phyloP scores from a whole-genome alignment of 2,329 filamentous ascomycete genomes.

The Nemania sp. region DNA sequence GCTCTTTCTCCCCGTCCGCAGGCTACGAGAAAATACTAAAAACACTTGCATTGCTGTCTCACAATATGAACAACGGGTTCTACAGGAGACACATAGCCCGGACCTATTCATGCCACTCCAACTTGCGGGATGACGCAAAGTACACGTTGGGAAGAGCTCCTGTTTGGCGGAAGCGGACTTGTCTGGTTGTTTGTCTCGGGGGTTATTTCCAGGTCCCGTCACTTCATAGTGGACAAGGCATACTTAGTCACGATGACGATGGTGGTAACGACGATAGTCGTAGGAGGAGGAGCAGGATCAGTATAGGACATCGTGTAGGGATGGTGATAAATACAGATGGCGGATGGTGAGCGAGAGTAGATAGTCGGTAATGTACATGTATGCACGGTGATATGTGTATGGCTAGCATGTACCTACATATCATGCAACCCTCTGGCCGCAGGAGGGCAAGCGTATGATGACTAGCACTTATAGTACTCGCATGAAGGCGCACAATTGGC shows the following conservation, averaged over 20 bases:
- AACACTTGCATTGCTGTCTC: slow-evolving; percentile 15
- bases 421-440: slow-evolving; percentile 24
- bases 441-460: slow-evolving; percentile 11
- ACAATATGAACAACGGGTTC: slow-evolving; percentile 9
- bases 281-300: too few relatives aligned
- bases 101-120: slow-evolving; percentile 1
- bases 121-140: slow-evolving; percentile 1
- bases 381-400: slow-evolving; percentile 22
- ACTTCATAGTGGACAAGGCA: slow-evolving; percentile 5
- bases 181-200: too few relatives aligned
- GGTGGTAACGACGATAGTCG: too few relatives aligned
- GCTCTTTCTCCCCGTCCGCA: not conserved
- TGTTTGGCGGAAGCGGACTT: too few relatives aligned
- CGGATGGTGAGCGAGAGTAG: not conserved
- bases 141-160: not conserved
- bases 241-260: not conserved
- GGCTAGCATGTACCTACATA: slow-evolving; percentile 25
- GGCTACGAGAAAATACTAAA: slow-evolving; percentile 1
- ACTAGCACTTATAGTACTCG: slow-evolving; percentile 16
- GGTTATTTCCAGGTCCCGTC: too few relatives aligned
- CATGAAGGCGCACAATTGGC: slow-evolving; percentile 25
- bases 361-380: slow-evolving; percentile 20
- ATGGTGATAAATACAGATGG: not conserved
- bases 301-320: not conserved
- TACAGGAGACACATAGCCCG: not conserved